Conservation (phyloP, 306 rosid genomes). For the Quillaja saponaria region DNA sequence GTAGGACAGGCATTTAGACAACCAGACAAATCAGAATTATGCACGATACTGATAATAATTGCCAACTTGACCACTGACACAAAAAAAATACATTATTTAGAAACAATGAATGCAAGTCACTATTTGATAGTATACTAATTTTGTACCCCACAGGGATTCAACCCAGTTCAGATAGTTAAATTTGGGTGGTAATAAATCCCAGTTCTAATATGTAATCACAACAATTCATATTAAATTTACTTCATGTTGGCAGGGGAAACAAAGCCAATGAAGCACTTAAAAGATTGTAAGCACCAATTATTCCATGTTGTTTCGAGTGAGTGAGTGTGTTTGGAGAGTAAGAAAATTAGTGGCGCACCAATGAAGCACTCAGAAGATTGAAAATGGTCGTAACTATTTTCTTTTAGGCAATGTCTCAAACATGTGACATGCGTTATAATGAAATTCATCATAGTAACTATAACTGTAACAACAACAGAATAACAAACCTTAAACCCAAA, state of each 20-base stretch:
- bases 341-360: slow-evolving; percentile 42
- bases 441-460: too few species aligned
- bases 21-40: slow-evolving; percentile 32
- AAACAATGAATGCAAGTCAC: slow-evolving; percentile 1
- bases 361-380: not conserved
- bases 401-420: slow-evolving; percentile 2
- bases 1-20: slow-evolving; percentile 1
- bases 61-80: slow-evolving; percentile 23
- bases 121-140: slow-evolving; percentile 25
- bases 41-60: slow-evolving; percentile 43
- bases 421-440: slow-evolving; percentile 4
- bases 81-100: slow-evolving; percentile 16
- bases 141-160: slow-evolving; percentile 16
- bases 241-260: slow-evolving; percentile 37
- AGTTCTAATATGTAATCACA: slow-evolving; percentile 19
- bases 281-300: slow-evolving; percentile 25
- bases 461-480: too few species aligned
- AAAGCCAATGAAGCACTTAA: slow-evolving; percentile 26
- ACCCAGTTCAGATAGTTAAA: slow-evolving; percentile 19
- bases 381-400: slow-evolving; percentile 6
- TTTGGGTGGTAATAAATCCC: slow-evolving; percentile 22
- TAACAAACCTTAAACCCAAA: too few species aligned
- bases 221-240: too few species aligned
- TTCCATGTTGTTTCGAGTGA: slow-evolving; percentile 10
- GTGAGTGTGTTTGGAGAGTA: slow-evolving; percentile 3